phyloP scores from a whole-genome alignment of 768 basidiomycete species.

The Macrolepiota dolichaula region DNA sequence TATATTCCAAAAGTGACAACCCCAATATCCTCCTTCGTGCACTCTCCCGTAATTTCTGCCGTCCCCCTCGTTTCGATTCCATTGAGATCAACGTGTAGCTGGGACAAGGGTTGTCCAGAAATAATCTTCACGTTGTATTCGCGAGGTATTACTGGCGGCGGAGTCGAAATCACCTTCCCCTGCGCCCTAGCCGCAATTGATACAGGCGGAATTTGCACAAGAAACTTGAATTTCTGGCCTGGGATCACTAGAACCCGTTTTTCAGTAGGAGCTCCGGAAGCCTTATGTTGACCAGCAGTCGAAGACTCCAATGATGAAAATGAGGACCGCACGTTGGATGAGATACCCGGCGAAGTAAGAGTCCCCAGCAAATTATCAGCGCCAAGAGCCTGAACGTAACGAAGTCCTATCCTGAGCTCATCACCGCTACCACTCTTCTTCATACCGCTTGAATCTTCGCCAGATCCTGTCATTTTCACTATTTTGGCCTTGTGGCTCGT shows the following conservation, averaged over 20 bases:
- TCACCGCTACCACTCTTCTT: conserved; percentile 48
- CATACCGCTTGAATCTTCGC: conserved; percentile 28
- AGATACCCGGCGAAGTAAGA: conserved; percentile 28
- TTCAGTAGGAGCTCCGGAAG: conserved; percentile 27
- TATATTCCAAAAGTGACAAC: conserved; percentile 55
- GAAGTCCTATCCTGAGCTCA: conserved; percentile 65
- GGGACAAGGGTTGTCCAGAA: conserved; percentile 51
- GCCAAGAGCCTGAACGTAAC: conserved; percentile 68
- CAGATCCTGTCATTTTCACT: conserved; percentile 21
- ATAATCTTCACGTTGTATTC: conserved; percentile 44
- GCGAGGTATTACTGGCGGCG: conserved; percentile 3
- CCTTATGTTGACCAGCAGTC: conserved; percentile 37
- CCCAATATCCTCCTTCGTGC: conserved; percentile 47
- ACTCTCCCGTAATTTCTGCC: conserved; percentile 56
- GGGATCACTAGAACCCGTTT: conserved; percentile 43
- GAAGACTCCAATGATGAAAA: conserved; percentile 66
- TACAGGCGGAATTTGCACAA: conserved; percentile 38
- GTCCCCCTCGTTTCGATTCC: conserved; percentile 40
- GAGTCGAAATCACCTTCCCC: conserved; percentile 1
- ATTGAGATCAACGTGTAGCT: conserved; percentile 47
- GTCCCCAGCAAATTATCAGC: conserved; percentile 32
- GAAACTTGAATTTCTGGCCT: conserved; percentile 59
- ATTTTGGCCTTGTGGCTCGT: conserved; percentile 68
- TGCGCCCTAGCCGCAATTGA: conserved; percentile 13
- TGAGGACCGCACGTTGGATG: conserved; percentile 45